These are phyloP conservation scores for Neofusicoccum cordaticola DNA, from an alignment of 2,329 filamentous ascomycete genomes.

Conservation along the genomic window DNA sequence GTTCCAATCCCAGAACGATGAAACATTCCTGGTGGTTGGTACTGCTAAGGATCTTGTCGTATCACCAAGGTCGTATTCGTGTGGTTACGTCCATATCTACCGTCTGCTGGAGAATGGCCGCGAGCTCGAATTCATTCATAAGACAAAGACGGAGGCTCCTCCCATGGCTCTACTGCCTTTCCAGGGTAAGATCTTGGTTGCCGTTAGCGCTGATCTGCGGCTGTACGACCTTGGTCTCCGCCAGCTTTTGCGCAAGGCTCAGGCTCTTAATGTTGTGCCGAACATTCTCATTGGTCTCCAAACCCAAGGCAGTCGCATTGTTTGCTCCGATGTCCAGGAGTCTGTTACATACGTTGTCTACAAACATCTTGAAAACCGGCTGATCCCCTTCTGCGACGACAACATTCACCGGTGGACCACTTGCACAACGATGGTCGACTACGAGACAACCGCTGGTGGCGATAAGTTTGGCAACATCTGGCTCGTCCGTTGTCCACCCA, in stretches of 20 bases:
- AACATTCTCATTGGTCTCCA: constrained; percentile 86
- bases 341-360: constrained; percentile 90
- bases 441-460: constrained; percentile 89
- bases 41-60: constrained; percentile 87
- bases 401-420: constrained; percentile 87
- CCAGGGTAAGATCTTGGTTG: constrained; percentile 85
- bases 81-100: constrained; percentile 89
- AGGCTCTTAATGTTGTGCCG: constrained; percentile 68
- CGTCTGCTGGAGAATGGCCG: constrained; percentile 83
- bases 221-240: constrained; percentile 93
- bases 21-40: constrained; percentile 88
- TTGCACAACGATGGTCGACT: constrained; percentile 90
- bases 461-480: constrained; percentile 98
- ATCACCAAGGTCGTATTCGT: constrained; percentile 69
- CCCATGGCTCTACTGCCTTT: constrained; percentile 89
- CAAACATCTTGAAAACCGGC: constrained; percentile 83
- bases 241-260: constrained; percentile 87
- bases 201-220: constrained; percentile 75
- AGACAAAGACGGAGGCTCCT: constrained; percentile 86
- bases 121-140: constrained; percentile 90
- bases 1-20: constrained; percentile 84
- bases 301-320: constrained; percentile 85
- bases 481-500: constrained; percentile 82
- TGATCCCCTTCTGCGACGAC: constrained; percentile 93
- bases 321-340: constrained; percentile 90